Conservation (phyloP, 805 yeast species). For the Suhomyces faveliae region DNA sequence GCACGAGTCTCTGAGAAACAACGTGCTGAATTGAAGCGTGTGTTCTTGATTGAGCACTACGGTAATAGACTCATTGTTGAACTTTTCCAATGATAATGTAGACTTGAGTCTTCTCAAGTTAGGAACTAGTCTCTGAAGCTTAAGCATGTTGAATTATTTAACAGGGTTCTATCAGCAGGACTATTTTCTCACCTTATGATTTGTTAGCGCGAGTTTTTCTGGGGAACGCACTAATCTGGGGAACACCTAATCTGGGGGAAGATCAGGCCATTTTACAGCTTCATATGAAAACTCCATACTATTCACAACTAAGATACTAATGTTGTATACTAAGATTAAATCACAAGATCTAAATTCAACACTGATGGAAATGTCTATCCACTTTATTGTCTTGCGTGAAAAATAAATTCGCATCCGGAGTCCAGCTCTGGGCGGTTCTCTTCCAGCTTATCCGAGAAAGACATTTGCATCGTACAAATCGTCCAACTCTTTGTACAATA, state of each 20-base stretch:
- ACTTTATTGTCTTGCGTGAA: background rate
- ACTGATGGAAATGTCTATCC: background rate
- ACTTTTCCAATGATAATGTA: slow-evolving; percentile 13
- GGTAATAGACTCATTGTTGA: slow-evolving; percentile 24
- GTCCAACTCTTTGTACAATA: slow-evolving; percentile 3
- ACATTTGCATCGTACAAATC: slow-evolving; percentile 1
- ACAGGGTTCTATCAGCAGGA: no score
- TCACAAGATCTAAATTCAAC: no score
- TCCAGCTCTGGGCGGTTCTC: background rate
- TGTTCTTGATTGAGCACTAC: slow-evolving; percentile 19
- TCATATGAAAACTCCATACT: no score
- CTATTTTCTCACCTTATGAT: no score
- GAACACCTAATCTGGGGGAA: no score
- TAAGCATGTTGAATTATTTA: no score
- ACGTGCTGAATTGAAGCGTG: slow-evolving; percentile 42
- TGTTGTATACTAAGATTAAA: no score
- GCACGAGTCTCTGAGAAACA: slow-evolving; percentile 69
- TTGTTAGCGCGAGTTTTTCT: background rate
- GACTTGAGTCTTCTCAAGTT: slow-evolving; percentile 1
- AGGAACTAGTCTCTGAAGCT: background rate
- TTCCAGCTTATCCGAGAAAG: background rate
- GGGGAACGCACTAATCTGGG: background rate
- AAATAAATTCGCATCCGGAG: background rate
- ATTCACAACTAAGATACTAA: no score
- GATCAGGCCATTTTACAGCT: no score